Conservation (phyloP, 371 early-diverging fungal genomes). For the Mortierella sp. region DNA sequence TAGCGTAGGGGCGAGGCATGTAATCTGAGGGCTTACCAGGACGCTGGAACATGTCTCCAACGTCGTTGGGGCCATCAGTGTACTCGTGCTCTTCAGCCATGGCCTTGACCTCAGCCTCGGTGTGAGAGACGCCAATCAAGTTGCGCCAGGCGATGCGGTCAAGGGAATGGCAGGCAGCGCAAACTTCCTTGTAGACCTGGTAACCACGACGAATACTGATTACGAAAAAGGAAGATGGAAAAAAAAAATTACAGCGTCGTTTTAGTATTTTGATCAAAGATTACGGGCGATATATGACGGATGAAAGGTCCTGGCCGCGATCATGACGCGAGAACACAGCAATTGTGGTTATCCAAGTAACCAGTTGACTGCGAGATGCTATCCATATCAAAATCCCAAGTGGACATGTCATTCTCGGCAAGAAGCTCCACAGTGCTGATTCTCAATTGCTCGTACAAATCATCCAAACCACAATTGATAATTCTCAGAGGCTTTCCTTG, state of each 20-base stretch:
- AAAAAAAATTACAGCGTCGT: slow-evolving; percentile 84
- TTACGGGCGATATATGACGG: not conserved
- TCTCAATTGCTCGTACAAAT: not conserved
- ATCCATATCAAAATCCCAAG: no score
- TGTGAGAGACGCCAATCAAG: slow-evolving; percentile 89
- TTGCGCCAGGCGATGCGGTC: slow-evolving; percentile 96
- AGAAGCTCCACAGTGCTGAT: not conserved
- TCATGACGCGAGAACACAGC: no score
- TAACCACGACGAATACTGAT: slow-evolving; percentile 96
- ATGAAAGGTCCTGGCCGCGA: no score
- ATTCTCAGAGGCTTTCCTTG: no score
- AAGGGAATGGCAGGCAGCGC: slow-evolving; percentile 97
- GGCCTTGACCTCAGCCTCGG: slow-evolving; percentile 92
- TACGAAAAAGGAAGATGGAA: not conserved
- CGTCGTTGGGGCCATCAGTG: slow-evolving; percentile 94
- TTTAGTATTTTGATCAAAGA: slow-evolving; percentile 61
- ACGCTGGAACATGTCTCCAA: slow-evolving; percentile 93
- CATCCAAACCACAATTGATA: not conserved
- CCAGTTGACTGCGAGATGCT: no score
- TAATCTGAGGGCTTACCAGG: slow-evolving; percentile 98
- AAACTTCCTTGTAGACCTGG: slow-evolving; percentile 98
- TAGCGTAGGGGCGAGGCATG: slow-evolving; percentile 94
- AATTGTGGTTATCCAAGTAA: no score
- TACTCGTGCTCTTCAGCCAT: slow-evolving; percentile 96
- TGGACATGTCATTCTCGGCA: not conserved